These are phyloP conservation scores for Pseudogymnoascus sp. DNA, from an alignment of 2,329 filamentous ascomycete species.

Conservation along the genomic window DNA sequence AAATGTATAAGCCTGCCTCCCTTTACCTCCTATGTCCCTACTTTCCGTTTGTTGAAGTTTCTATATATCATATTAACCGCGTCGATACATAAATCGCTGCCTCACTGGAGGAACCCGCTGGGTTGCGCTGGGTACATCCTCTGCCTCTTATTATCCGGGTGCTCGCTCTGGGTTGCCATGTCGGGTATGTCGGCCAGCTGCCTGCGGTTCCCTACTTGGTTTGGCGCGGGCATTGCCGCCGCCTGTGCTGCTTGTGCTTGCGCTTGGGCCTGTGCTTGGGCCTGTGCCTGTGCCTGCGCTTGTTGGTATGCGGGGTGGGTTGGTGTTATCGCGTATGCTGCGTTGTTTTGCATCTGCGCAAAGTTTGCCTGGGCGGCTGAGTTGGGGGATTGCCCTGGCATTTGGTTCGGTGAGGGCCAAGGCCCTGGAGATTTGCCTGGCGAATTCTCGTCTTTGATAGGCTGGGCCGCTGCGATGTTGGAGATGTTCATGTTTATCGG, in stretches of 20 bases:
- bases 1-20: constrained; percentile 7
- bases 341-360: constrained; percentile 27
- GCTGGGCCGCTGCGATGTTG: constrained; percentile 25
- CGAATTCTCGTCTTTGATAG: constrained; percentile 30
- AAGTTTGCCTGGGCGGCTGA: constrained; percentile 21
- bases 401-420: constrained; percentile 30
- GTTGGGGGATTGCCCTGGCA: constrained; percentile 27
- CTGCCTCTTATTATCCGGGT: constrained; percentile 31
- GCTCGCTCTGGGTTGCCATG: constrained; percentile 21
- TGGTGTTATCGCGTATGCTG: constrained; percentile 27
- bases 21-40: constrained; percentile 1
- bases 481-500: constrained; percentile 28
- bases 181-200: constrained; percentile 6
- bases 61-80: constrained; percentile 7
- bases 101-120: constrained; percentile 24
- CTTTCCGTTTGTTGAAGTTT: constrained; percentile 3
- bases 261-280: constrained; percentile 13
- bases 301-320: constrained; percentile 20
- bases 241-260: neutral
- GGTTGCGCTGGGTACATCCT: constrained; percentile 26
- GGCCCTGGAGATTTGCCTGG: constrained; percentile 30
- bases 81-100: neutral
- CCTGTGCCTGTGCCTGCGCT: constrained; percentile 14
- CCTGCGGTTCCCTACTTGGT: neutral
- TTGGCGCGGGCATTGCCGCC: constrained; percentile 3